Conservation (phyloP, 345 rosid genomes). For the Cardamine occulta region DNA sequence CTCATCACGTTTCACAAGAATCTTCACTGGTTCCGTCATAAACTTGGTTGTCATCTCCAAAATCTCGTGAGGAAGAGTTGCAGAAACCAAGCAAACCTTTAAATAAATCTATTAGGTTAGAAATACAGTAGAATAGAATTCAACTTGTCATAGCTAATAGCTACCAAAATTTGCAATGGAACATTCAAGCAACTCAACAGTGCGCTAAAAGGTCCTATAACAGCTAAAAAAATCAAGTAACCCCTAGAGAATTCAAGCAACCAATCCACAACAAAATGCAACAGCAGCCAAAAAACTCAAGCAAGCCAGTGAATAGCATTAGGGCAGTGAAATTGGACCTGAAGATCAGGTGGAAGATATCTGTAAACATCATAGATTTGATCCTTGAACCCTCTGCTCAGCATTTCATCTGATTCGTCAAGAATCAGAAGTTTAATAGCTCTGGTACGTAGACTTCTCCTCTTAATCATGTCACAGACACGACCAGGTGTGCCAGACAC, state of each 20-base stretch:
- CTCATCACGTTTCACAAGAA: conserved; percentile 98
- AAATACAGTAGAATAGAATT: background rate
- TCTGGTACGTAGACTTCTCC: conserved; percentile 91
- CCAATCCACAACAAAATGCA: background rate
- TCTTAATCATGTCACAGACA: conserved; percentile 98
- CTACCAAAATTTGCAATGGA: conserved; percentile 3
- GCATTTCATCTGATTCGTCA: conserved; percentile 98
- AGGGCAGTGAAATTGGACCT: conserved; percentile 52
- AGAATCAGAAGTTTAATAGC: conserved; percentile 59
- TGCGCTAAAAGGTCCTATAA: background rate
- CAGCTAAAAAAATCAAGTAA: background rate
- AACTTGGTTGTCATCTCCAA: conserved; percentile 92
- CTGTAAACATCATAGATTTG: conserved; percentile 95
- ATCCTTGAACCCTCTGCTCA: conserved; percentile 99
- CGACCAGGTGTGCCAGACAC: conserved; percentile 99
- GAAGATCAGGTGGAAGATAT: conserved; percentile 98
- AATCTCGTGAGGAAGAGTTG: conserved; percentile 96
- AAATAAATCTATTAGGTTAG: background rate
- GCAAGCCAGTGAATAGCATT: background rate
- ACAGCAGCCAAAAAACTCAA: conserved; percentile 4
- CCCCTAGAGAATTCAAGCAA: background rate
- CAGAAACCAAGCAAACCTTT: conserved; percentile 92
- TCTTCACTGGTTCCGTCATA: conserved; percentile 97
- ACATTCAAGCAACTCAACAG: conserved; percentile 8
- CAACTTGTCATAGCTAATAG: background rate